phyloP scores from a whole-genome alignment of 2,329 filamentous ascomycete genomes.

The Arthrinium puccinioides region DNA sequence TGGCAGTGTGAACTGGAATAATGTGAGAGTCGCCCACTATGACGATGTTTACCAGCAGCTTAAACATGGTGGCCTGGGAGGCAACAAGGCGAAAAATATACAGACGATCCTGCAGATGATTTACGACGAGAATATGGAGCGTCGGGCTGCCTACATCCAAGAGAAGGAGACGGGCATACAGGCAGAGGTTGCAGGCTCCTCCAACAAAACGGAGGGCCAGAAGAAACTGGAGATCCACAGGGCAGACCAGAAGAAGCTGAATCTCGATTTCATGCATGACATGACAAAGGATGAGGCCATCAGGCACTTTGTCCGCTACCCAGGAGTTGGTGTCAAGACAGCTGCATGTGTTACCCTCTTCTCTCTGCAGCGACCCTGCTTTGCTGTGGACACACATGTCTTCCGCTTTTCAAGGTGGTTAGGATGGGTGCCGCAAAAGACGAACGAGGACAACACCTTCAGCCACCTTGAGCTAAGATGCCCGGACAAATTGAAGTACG shows the following conservation, averaged over 20 bases:
- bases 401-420: constrained; percentile 44
- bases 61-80: constrained; percentile 61
- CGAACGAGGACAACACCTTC: constrained; percentile 39
- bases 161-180: constrained; percentile 32
- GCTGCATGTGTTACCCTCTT: constrained; percentile 50
- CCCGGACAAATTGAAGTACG: constrained; percentile 46
- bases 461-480: constrained; percentile 45
- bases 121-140: constrained; percentile 54
- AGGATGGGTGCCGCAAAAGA: constrained; percentile 45
- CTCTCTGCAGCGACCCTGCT: constrained; percentile 43
- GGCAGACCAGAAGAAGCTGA: constrained; percentile 50
- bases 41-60: constrained; percentile 63
- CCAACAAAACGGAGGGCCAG: constrained; percentile 32
- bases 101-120: constrained; percentile 68
- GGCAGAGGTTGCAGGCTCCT: constrained; percentile 33
- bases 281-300: constrained; percentile 40
- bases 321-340: constrained; percentile 51
- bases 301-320: constrained; percentile 40
- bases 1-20: constrained; percentile 70
- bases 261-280: constrained; percentile 42
- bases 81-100: constrained; percentile 65
- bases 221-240: constrained; percentile 51
- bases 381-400: constrained; percentile 53
- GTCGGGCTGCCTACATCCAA: constrained; percentile 34
- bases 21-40: constrained; percentile 51